These are phyloP conservation scores for Phytopythium aichiense DNA, from an alignment of 352 stramenopile genomes.

Conservation along the genomic window DNA sequence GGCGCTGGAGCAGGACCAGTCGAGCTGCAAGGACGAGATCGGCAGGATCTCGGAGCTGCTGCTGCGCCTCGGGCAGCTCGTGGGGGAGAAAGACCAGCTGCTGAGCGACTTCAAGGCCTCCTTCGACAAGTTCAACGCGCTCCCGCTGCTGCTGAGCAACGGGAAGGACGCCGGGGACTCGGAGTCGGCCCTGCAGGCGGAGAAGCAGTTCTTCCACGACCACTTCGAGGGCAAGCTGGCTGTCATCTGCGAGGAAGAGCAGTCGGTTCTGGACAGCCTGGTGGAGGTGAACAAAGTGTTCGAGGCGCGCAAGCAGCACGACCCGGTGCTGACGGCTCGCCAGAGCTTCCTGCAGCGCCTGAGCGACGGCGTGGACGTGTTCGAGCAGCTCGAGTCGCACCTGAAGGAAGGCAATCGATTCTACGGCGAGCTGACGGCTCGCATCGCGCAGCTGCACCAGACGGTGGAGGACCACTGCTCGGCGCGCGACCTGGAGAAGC, in stretches of 20 bases:
- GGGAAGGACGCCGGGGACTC: conserved; percentile 15
- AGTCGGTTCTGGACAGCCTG: conserved; percentile 33
- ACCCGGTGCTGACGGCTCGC: conserved; percentile 46
- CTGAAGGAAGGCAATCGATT: conserved; percentile 67
- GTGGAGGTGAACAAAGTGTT: conserved; percentile 46
- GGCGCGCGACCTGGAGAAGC: conserved; percentile 62
- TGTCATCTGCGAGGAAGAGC: conserved; percentile 49
- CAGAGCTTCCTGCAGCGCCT: conserved; percentile 58
- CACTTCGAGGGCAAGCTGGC: conserved; percentile 57
- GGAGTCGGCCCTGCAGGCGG: conserved; percentile 34
- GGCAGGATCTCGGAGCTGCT: conserved; percentile 36
- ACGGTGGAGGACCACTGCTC: conserved; percentile 71
- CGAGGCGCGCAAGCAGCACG: conserved; percentile 52
- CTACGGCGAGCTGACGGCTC: conserved; percentile 50
- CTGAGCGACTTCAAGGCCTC: conserved; percentile 45
- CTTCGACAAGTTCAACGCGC: conserved; percentile 53
- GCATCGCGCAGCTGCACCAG: conserved; percentile 63
- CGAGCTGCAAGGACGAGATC: conserved; percentile 56
- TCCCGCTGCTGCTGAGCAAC: conserved; percentile 42
- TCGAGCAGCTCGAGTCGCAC: conserved; percentile 73
- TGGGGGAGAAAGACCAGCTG: conserved; percentile 64
- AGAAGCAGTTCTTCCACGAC: conserved; percentile 59
- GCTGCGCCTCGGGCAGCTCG: conserved; percentile 41
- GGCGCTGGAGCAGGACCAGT: conserved; percentile 37
- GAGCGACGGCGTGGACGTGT: conserved; percentile 66